A percentile compares a stretch with the other conserved stretches of the same genome.
Evolutionary conservation across 2,329 filamentous ascomycete genomes (phyloP).

Genomic region (Didymellaceae sp.): DNA sequence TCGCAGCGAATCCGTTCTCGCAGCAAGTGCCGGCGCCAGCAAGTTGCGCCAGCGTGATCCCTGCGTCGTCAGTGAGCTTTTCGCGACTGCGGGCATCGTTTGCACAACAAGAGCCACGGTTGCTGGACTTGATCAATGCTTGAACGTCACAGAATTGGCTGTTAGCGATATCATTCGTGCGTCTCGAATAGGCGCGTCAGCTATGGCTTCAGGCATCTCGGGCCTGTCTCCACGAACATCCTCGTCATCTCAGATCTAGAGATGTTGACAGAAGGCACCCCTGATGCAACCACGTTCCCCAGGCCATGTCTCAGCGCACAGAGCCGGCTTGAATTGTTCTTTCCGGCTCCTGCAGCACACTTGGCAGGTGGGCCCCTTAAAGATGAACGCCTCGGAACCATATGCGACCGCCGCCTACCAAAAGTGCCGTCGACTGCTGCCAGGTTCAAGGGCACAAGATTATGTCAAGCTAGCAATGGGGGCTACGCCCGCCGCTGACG

Average conservation of each 20-base stretch:
- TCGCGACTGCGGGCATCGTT: slow-evolving; percentile 4
- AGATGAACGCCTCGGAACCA: slow-evolving; percentile 19
- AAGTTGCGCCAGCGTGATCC: slow-evolving; percentile 30
- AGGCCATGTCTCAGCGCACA: slow-evolving; percentile 41
- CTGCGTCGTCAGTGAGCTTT: slow-evolving; percentile 19
- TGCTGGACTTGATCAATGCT: slow-evolving; percentile 7
- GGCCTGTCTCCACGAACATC: slow-evolving; percentile 33
- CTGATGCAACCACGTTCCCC: slow-evolving; percentile 34
- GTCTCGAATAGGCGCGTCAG: slow-evolving; percentile 29
- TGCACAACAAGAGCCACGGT: slow-evolving; percentile 9
- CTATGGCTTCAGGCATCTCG: slow-evolving; percentile 30
- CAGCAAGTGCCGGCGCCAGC: slow-evolving; percentile 39
- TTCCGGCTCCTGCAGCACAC: slow-evolving; percentile 27
- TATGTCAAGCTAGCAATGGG: slow-evolving; percentile 2
- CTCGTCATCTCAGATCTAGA: slow-evolving; percentile 35
- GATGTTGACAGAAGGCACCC: slow-evolving; percentile 22
- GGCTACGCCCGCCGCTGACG: slow-evolving; percentile 24
- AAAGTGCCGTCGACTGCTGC: slow-evolving; percentile 6
- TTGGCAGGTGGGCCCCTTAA: slow-evolving; percentile 26
- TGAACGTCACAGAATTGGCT: slow-evolving; percentile 6
- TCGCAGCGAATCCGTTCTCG: slow-evolving; percentile 31
- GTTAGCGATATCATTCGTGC: slow-evolving; percentile 9
- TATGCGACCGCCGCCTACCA: slow-evolving; percentile 13
- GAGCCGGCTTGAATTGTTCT: slow-evolving; percentile 37
- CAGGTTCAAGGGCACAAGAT: slow-evolving; percentile 1